Evolutionary conservation across 306 rosid genomes (phyloP).

Genomic region (Aeschynomene evenia): DNA sequence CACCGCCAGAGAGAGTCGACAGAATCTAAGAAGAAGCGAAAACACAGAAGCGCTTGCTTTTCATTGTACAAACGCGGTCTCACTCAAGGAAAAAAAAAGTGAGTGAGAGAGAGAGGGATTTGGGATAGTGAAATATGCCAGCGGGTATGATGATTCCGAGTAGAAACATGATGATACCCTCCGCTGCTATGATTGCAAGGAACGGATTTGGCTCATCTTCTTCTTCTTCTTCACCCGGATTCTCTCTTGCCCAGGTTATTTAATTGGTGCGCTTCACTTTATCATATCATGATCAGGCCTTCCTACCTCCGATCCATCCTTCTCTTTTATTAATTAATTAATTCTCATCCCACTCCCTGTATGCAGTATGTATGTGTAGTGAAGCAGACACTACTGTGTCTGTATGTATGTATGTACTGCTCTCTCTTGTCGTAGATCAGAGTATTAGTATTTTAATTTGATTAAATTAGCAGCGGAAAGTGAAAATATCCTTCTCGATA

Average conservation of each 20-base stretch:
- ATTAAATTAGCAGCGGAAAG: too few species aligned
- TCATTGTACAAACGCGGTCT: slow-evolving; percentile 1
- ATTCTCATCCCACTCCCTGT: too few species aligned
- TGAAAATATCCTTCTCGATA: slow-evolving; percentile 53
- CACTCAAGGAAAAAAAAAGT: not conserved
- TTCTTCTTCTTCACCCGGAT: slow-evolving; percentile 66
- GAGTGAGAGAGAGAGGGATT: not conserved
- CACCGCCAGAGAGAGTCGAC: slow-evolving; percentile 16
- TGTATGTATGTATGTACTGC: not conserved
- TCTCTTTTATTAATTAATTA: not conserved
- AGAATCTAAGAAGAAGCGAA: slow-evolving; percentile 22
- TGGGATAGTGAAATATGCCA: slow-evolving; percentile 48
- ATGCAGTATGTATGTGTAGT: too few species aligned
- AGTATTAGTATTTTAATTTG: too few species aligned
- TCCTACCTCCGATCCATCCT: too few species aligned
- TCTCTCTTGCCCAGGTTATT: slow-evolving; percentile 79
- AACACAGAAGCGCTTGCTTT: not conserved
- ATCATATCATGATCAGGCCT: not conserved
- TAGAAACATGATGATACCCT: slow-evolving; percentile 68
- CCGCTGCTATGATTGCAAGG: slow-evolving; percentile 68
- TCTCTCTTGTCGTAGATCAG: too few species aligned
- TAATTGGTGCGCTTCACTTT: not conserved
- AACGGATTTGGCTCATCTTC: slow-evolving; percentile 77
- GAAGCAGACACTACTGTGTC: not conserved
- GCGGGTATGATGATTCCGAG: slow-evolving; percentile 68